Base-by-base conservation (phyloP, 352 stramenopile genomes). In the Globisporangium uncinulatum region DNA sequence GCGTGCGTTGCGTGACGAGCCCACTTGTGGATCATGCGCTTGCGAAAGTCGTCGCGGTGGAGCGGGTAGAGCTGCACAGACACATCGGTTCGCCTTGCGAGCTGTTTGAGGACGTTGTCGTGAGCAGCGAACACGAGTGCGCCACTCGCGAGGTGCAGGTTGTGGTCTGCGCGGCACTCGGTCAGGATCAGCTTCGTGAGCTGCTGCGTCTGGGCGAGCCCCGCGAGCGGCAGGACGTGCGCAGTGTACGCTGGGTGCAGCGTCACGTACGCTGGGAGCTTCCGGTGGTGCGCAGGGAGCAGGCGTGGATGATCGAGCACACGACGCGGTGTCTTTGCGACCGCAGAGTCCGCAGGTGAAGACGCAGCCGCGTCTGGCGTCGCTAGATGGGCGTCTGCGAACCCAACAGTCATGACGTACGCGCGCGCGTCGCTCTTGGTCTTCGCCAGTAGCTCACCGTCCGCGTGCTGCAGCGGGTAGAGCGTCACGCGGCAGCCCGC, bases 41-140 rank as follows among this genome's bases (percentile, higher is more conserved):
- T 65, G 11, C 79, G 75, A 20, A 70, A 67, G 50, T 74, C 69
- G 53, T 89, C 79, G 51, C 77, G 73, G 61, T 89, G 76, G 14
- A 89, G 54, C 34, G 79, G 79, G 44, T 80, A 85, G 31, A 89
- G 52, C 49, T 69, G 59, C 0, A 75, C 54, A 31, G 68, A 57
- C 1, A 73, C 54, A 34, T 56, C 63, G 19, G 62, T 48, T 24
- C 57, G 66, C 47, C 51, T 54, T 50, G 64, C 60, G 49, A 68
- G 72, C 62, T 72, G 76, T 36, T 29, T 65, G 31, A 88, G 31
- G 6, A 88, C 59, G 15, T 72, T 78, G 49, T 74, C 61, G 0
- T 71, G 43, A 0, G 71, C 78, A 36, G 64, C 57, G 24, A 88
- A 69, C 19, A 79, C 53, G 7, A 76, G 51, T 10, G 56, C 62